Percentiles rank a stretch among this genome's conserved stretches.
These are phyloP conservation scores for Penstemon barbatus DNA, from an alignment of 257 asterid species.

Conservation along the genomic window DNA sequence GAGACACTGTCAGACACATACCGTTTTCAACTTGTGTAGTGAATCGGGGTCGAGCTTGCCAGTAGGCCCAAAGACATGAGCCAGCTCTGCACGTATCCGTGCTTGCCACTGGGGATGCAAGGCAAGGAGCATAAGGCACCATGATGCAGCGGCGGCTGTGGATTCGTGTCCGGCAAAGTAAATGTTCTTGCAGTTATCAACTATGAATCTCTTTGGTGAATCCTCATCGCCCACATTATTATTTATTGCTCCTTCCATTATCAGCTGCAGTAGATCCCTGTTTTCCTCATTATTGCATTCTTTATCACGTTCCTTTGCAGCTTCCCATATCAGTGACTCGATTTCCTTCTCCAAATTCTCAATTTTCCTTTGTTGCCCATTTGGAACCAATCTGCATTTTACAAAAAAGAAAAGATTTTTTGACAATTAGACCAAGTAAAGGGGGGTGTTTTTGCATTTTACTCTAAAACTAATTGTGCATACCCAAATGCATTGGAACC, in stretches of 20 bases:
- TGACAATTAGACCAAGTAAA: no score
- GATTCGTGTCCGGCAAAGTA: slow-evolving; percentile 90
- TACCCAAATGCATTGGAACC: slow-evolving; percentile 58
- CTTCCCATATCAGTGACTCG: slow-evolving; percentile 69
- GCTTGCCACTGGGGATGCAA: slow-evolving; percentile 82
- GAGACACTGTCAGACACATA: slow-evolving; percentile 12
- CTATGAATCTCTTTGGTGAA: slow-evolving; percentile 63
- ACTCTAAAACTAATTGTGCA: background rate
- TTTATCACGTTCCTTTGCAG: slow-evolving; percentile 45
- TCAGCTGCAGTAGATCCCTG: slow-evolving; percentile 62
- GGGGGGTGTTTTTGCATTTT: no score
- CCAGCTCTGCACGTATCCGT: slow-evolving; percentile 52
- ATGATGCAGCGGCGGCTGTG: slow-evolving; percentile 78
- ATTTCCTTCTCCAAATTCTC: slow-evolving; percentile 67
- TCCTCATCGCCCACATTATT: slow-evolving; percentile 42
- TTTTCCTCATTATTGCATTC: slow-evolving; percentile 34
- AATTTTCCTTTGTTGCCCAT: slow-evolving; percentile 47
- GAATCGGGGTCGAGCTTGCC: slow-evolving; percentile 44
- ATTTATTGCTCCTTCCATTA: slow-evolving; percentile 63
- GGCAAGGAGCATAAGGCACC: slow-evolving; percentile 87
- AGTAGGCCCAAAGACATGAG: slow-evolving; percentile 31
- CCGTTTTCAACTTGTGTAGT: slow-evolving; percentile 66
- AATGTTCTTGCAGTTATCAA: slow-evolving; percentile 90
- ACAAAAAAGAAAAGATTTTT: no score
- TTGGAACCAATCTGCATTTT: slow-evolving; percentile 41